Evolutionary conservation across 306 rosid species (phyloP).

Genomic region (Rosa lucieae): DNA sequence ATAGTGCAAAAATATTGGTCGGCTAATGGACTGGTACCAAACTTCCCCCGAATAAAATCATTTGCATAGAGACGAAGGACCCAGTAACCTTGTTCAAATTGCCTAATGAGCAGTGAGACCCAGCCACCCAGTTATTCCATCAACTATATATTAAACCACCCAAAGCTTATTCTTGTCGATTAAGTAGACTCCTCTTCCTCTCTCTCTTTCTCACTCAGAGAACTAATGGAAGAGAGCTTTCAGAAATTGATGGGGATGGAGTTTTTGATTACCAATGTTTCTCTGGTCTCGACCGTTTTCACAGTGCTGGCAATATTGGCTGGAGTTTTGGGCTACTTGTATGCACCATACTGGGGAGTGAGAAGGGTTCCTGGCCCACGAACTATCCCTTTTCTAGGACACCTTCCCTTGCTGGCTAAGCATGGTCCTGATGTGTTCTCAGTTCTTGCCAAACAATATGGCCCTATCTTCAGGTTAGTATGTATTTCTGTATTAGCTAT

Average conservation of each 20-base stretch:
- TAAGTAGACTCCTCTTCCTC: background rate
- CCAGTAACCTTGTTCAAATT: background rate
- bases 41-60: slow-evolving; percentile 48
- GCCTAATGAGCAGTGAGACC: slow-evolving; percentile 2
- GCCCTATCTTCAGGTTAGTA: slow-evolving; percentile 87
- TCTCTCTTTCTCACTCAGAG: slow-evolving; percentile 1
- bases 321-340: slow-evolving; percentile 54
- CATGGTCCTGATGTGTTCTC: slow-evolving; percentile 91
- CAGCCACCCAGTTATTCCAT: slow-evolving; percentile 21
- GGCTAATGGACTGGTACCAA: background rate
- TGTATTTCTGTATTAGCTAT: background rate
- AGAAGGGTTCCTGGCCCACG: slow-evolving; percentile 92
- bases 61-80: slow-evolving; percentile 44
- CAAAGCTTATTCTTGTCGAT: background rate
- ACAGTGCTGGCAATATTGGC: slow-evolving; percentile 44
- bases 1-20: background rate
- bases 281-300: slow-evolving; percentile 35
- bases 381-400: slow-evolving; percentile 73
- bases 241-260: slow-evolving; percentile 26
- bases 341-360: slow-evolving; percentile 75
- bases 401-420: slow-evolving; percentile 83
- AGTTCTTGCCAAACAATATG: slow-evolving; percentile 78
- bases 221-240: background rate
- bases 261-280: slow-evolving; percentile 18
- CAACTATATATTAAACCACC: background rate